A percentile compares a stretch with the other conserved stretches of the same genome.
phyloP scores from a whole-genome alignment of 2,329 filamentous ascomycete species.

The Parafenestella ontariensis region DNA sequence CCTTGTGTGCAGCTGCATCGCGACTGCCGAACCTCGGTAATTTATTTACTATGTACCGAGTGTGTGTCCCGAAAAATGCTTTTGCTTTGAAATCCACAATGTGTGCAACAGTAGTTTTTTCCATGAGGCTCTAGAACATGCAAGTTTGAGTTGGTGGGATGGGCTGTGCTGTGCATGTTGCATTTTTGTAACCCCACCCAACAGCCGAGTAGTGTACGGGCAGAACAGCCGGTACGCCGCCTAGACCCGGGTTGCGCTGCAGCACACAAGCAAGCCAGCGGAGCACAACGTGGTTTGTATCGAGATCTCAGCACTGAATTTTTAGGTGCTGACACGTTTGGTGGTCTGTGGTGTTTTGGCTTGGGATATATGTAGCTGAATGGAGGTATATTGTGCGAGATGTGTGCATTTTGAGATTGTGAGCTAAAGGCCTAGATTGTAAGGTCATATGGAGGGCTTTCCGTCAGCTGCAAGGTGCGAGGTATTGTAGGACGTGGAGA shows the following conservation, averaged over 20 bases:
- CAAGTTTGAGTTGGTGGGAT: too few species aligned
- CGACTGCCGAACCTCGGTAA: constrained; percentile 5
- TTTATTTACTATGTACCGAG: background rate
- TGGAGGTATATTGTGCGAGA: background rate
- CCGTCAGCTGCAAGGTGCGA: background rate
- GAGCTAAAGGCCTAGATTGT: background rate
- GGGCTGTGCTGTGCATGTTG: too few species aligned
- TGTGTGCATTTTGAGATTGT: background rate
- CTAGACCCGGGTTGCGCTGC: background rate
- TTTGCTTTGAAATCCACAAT: too few species aligned
- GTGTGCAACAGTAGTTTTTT: too few species aligned
- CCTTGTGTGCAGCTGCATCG: background rate
- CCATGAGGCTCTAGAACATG: too few species aligned
- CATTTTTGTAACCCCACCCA: too few species aligned
- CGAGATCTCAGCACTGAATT: background rate
- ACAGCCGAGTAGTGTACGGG: background rate
- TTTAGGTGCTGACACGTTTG: background rate
- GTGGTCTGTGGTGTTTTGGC: background rate
- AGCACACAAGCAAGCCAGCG: background rate
- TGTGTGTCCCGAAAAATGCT: too few species aligned
- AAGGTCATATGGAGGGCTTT: background rate
- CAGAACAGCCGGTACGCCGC: background rate
- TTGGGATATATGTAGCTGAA: background rate
- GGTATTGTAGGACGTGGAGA: background rate
- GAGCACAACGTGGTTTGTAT: background rate